Conservation (phyloP, 495 filamentous ascomycete genomes). For the Podospora pseudopauciseta region DNA sequence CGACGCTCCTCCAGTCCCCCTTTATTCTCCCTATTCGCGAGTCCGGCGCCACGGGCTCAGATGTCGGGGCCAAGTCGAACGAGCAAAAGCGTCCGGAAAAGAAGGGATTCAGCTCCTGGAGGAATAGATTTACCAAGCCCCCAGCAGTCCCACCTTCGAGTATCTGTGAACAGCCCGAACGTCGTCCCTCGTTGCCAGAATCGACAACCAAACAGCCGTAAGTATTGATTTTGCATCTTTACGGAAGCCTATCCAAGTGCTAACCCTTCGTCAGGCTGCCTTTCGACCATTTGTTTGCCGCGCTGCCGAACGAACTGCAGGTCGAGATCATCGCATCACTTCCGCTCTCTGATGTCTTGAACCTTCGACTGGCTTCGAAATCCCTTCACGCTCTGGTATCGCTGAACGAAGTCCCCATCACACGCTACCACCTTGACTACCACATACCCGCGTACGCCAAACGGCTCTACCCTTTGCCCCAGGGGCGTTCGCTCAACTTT, state of each 20-base stretch:
- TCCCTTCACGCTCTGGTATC: constrained; percentile 53
- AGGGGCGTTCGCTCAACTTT: constrained; percentile 43
- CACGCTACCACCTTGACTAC: constrained; percentile 53
- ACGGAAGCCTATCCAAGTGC: neutral
- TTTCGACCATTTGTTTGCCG: constrained; percentile 50
- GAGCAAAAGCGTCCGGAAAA: constrained; percentile 39
- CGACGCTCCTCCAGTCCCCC: constrained; percentile 23
- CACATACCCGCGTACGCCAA: constrained; percentile 51
- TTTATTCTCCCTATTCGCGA: constrained; percentile 45
- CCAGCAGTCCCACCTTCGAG: constrained; percentile 8
- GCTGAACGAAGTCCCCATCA: constrained; percentile 52
- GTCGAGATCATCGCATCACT: constrained; percentile 54
- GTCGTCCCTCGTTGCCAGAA: constrained; percentile 24
- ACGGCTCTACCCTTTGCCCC: constrained; percentile 48
- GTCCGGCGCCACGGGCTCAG: constrained; percentile 26
- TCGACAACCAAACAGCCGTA: constrained; percentile 22
- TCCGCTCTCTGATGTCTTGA: constrained; percentile 51
- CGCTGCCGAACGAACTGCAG: constrained; percentile 53
- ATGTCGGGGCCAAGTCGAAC: constrained; percentile 22
- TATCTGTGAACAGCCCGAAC: constrained; percentile 17
- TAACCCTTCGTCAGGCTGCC: constrained; percentile 29
- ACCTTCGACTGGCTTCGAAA: constrained; percentile 50
- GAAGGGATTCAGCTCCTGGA: constrained; percentile 28
- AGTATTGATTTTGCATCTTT: constrained; percentile 1
- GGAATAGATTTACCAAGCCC: constrained; percentile 24